A percentile compares a stretch with the other conserved stretches of the same genome.
Evolutionary conservation across 202 grass and related monocot species (phyloP).

Genomic region (Zizania palustris): DNA sequence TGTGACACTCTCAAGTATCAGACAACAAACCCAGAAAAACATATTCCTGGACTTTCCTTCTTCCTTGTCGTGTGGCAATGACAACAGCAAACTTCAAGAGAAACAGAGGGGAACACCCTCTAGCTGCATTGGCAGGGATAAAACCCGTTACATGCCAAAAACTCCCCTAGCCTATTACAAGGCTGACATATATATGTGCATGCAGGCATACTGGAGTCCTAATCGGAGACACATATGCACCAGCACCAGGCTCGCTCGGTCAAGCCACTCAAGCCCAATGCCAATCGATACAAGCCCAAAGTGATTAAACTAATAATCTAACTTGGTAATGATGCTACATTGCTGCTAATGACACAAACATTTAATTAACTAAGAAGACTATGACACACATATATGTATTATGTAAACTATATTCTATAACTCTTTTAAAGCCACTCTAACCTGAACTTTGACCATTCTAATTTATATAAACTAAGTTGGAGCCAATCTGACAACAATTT

Average conservation of each 20-base stretch:
- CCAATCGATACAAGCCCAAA: neutral
- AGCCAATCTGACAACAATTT: too few species aligned
- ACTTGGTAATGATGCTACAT: neutral
- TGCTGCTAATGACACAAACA: neutral
- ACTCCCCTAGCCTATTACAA: neutral
- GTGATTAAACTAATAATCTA: neutral
- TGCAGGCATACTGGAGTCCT: neutral
- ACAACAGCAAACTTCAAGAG: neutral
- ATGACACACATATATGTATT: neutral
- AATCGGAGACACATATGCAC: neutral
- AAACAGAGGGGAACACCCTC: neutral
- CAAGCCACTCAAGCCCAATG: neutral
- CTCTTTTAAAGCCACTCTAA: too few species aligned
- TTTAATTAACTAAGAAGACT: neutral
- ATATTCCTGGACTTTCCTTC: neutral
- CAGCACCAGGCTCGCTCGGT: neutral
- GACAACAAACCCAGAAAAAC: neutral
- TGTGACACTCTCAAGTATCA: neutral
- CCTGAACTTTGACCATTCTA: too few species aligned
- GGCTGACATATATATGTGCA: neutral
- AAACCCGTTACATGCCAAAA: neutral
- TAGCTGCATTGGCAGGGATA: neutral
- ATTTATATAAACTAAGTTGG: too few species aligned
- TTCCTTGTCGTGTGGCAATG: neutral
- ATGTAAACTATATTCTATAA: too few species aligned